A percentile compares a stretch with the other conserved stretches of the same genome.
Conservation (phyloP, 202 grass and related monocot species). For the Panicum virgatum region DNA sequence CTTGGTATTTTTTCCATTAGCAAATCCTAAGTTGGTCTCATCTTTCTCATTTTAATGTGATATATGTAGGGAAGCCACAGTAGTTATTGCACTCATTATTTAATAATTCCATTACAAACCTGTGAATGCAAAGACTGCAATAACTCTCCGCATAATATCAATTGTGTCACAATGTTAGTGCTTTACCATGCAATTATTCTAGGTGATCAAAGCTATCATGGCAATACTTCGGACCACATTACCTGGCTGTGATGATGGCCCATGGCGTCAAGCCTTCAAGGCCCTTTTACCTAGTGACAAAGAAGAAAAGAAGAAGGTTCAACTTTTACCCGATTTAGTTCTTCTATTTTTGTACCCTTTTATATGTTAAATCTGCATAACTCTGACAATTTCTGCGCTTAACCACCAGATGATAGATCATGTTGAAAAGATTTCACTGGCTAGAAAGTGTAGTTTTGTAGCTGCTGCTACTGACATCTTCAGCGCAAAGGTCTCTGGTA, state of each 20-base stretch:
- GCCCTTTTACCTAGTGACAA: conserved; percentile 78
- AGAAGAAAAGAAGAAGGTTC: conserved; percentile 92
- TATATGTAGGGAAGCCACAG: neutral
- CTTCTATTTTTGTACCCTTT: neutral
- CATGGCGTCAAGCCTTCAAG: conserved; percentile 90
- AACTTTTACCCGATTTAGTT: conserved; percentile 14
- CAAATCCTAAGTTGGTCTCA: conserved; percentile 8
- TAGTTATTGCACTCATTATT: neutral
- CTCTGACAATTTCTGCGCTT: conserved; percentile 26
- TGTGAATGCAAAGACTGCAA: neutral
- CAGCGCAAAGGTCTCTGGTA: conserved; percentile 91
- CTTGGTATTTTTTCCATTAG: conserved; percentile 6
- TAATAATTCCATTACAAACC: neutral
- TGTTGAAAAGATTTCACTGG: conserved; percentile 84
- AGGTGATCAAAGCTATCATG: conserved; percentile 92
- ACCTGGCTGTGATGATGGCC: conserved; percentile 69
- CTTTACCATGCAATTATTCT: conserved; percentile 34
- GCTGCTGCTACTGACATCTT: conserved; percentile 83
- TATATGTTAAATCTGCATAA: conserved; percentile 1
- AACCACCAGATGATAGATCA: conserved; percentile 79
- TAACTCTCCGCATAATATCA: conserved; percentile 1
- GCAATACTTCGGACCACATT: conserved; percentile 86
- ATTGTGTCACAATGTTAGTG: conserved; percentile 14
- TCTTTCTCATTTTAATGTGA: conserved; percentile 14
- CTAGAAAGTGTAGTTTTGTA: conserved; percentile 85